Conservation (phyloP, 164 flowering plant species). For the Liriodendron chinense region DNA sequence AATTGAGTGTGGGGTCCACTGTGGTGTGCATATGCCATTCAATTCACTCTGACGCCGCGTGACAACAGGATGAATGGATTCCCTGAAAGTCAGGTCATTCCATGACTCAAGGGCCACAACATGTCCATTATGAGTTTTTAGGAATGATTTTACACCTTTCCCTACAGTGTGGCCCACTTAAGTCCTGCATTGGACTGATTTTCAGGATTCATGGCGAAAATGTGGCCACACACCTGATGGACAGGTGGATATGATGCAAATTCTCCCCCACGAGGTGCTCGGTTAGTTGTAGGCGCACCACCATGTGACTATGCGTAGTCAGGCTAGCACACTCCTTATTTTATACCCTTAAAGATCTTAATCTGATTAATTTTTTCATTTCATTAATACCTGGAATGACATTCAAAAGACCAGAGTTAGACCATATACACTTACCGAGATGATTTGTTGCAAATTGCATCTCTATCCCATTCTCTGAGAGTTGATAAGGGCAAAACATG, state of each 20-base stretch:
- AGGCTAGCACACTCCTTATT: neutral
- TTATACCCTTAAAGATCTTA: neutral
- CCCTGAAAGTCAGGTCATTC: no score
- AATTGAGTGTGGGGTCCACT: no score
- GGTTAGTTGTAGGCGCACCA: no score
- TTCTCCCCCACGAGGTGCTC: no score
- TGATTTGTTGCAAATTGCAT: conserved; percentile 93
- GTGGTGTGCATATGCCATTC: no score
- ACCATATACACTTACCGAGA: conserved; percentile 44
- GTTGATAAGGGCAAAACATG: conserved; percentile 92
- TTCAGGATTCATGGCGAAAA: neutral
- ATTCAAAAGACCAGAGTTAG: neutral
- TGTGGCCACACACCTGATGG: neutral
- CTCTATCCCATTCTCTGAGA: conserved; percentile 83
- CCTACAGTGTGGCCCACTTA: no score
- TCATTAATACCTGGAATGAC: neutral
- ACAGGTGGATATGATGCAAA: neutral
- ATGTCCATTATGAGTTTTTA: no score
- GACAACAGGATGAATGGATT: no score
- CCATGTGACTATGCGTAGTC: neutral
- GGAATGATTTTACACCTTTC: no score
- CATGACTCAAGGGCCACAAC: no score
- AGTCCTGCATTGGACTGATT: neutral
- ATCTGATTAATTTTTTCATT: neutral
- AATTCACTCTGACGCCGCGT: no score